Evolutionary conservation across 805 yeast species (phyloP), one percentile per base, ranked within the genome.

Genomic region (Wickerhamomyces strasburgensis): DNA sequence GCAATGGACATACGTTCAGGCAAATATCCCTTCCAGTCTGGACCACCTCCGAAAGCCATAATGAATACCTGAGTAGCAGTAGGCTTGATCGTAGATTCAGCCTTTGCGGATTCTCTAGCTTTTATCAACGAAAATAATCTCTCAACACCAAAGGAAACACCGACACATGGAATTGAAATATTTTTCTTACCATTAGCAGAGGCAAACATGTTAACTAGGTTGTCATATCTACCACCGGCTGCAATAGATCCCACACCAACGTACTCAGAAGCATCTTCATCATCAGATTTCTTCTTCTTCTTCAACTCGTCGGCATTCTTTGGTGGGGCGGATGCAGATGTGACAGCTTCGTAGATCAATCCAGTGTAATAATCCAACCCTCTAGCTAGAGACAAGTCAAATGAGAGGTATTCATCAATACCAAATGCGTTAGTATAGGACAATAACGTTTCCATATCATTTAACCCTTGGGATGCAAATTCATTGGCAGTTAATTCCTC

Each of bases 41-140:
- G 84, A 54, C 98, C 98, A 54, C 97, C 98, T 48, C 98, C 98
- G 56, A 93, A 89, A 1, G 98, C 98, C 96, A 93, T 89, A 34
- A 93, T 82, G 56, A 71, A 93, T 11, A 86, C 98, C 61, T 93
- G 95, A 14, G 98, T 94, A 27, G 90, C 79, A 19, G 89, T 73
- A 25, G 97, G 78, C 51, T 93, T 78, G 39, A 89, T 70, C 49
- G 72, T 33, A 6, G 43, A 28, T 17, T 44, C 69, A 23, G 79
- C 79, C 49, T 75, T 72, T 36, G 77, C 63, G 21, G 75, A 75
- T 29, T 74, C 71, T 58, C 95, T 76, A 35, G 85, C 81, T 60
- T 85, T 88, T 52, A 93, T 78, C 42, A 93, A 65, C 7, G 98
- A 87, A 60, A 93, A 93, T 46, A 93, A 64, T 61, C 98, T 79